Evolutionary conservation across 306 rosid species (phyloP).

Genomic region (Begonia loranthoides): DNA sequence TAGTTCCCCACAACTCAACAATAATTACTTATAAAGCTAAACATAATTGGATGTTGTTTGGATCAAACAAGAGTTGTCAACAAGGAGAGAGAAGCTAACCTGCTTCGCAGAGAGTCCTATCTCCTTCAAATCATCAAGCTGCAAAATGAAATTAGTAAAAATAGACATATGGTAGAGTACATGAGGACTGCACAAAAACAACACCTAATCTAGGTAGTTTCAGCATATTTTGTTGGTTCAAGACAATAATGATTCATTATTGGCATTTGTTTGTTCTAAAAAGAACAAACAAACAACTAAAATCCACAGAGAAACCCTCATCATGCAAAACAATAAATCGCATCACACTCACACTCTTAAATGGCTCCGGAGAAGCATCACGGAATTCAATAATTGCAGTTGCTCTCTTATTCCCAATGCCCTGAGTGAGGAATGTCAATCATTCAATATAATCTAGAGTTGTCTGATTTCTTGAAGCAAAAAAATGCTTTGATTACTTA

Average conservation of each 20-base stretch:
- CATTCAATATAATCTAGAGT: no score
- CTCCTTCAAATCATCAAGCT: conserved; percentile 74
- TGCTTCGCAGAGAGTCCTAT: conserved; percentile 80
- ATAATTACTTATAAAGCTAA: background rate
- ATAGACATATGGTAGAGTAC: background rate
- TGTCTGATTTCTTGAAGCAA: conserved; percentile 1
- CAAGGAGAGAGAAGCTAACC: conserved; percentile 24
- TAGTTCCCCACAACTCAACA: background rate
- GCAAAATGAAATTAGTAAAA: conserved; percentile 7
- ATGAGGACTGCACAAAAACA: background rate
- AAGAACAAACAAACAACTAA: background rate
- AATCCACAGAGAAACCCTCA: background rate
- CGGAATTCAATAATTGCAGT: conserved; percentile 52
- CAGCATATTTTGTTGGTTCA: conserved; percentile 3
- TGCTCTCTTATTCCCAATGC: conserved; percentile 93
- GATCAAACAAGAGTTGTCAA: background rate
- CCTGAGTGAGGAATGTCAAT: conserved; percentile 19
- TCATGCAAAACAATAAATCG: background rate
- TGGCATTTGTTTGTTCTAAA: background rate
- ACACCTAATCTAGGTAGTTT: background rate
- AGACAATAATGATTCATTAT: background rate
- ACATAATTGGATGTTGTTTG: no score
- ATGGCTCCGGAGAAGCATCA: conserved; percentile 63
- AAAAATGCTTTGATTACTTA: conserved; percentile 14
- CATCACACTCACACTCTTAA: conserved; percentile 51